Conservation (phyloP, 306 rosid genomes). For the Vicia villosa region DNA sequence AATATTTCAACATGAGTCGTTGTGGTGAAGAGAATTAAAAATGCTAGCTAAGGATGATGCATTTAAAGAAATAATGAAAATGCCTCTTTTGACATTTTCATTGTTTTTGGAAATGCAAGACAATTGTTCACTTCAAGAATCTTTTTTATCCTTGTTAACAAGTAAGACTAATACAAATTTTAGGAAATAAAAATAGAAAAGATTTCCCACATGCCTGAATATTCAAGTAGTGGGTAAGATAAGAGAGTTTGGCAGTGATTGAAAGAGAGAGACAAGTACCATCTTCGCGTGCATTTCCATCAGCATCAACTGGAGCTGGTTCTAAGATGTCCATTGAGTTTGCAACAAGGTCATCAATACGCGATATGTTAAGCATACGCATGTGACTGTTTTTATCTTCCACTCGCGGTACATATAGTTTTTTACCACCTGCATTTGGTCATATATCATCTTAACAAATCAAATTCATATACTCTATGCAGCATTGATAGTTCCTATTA, state of each 20-base stretch:
- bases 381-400: constrained; percentile 93
- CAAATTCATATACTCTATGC: constrained; percentile 24
- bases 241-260: background rate
- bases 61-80: background rate
- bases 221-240: background rate
- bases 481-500: no score
- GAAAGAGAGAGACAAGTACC: constrained; percentile 46
- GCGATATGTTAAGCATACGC: constrained; percentile 81
- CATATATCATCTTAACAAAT: constrained; percentile 49
- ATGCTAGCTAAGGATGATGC: background rate
- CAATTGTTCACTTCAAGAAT: no score
- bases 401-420: constrained; percentile 82
- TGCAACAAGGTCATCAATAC: constrained; percentile 79
- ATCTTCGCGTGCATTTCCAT: constrained; percentile 84
- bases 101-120: background rate
- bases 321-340: constrained; percentile 93
- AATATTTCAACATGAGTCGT: no score
- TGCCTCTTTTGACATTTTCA: background rate
- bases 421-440: constrained; percentile 50
- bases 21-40: background rate
- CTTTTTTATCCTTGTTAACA: no score
- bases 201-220: background rate
- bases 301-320: constrained; percentile 76
- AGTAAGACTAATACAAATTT: no score
- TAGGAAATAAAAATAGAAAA: no score